Conservation (phyloP, 106 monocot genomes). For the Chionographis japonica region DNA sequence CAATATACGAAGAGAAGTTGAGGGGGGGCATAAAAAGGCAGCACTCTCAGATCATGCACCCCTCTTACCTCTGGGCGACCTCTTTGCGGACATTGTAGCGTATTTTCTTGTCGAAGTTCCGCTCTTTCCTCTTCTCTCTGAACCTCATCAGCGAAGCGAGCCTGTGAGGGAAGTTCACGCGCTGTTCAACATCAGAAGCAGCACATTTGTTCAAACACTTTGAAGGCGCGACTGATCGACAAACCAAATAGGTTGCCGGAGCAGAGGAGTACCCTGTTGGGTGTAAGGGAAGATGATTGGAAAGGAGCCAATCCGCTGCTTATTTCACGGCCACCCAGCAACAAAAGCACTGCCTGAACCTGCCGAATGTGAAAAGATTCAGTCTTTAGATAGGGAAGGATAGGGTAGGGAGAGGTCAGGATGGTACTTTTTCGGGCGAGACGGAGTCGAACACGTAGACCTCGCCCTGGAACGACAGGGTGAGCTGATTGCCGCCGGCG, state of each 20-base stretch:
- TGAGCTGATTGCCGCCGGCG: conserved; percentile 59
- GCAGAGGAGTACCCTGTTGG: conserved; percentile 35
- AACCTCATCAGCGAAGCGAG: conserved; percentile 95
- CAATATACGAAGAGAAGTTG: no score
- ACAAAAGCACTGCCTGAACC: conserved; percentile 92
- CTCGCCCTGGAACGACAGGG: conserved; percentile 91
- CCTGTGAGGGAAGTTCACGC: conserved; percentile 74
- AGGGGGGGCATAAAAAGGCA: no score
- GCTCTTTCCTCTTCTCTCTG: conserved; percentile 91
- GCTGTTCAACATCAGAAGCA: conserved; percentile 28
- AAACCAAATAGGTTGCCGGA: no score
- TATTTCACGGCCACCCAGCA: conserved; percentile 83
- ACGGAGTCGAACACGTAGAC: conserved; percentile 94
- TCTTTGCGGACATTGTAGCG: conserved; percentile 85
- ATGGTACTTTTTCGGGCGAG: conserved; percentile 83
- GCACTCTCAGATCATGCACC: no score
- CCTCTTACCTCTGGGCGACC: conserved; percentile 75
- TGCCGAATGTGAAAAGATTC: not conserved
- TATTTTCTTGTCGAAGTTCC: conserved; percentile 97
- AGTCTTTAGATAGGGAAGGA: not conserved
- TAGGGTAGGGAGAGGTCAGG: not conserved
- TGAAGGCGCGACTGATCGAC: no score
- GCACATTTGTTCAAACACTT: no score
- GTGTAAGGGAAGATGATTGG: conserved; percentile 54
- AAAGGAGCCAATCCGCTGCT: conserved; percentile 22